A percentile compares a stretch with the other conserved stretches of the same genome.
Conservation (phyloP, 2,329 filamentous ascomycete genomes). For the Trichoderma sp. region DNA sequence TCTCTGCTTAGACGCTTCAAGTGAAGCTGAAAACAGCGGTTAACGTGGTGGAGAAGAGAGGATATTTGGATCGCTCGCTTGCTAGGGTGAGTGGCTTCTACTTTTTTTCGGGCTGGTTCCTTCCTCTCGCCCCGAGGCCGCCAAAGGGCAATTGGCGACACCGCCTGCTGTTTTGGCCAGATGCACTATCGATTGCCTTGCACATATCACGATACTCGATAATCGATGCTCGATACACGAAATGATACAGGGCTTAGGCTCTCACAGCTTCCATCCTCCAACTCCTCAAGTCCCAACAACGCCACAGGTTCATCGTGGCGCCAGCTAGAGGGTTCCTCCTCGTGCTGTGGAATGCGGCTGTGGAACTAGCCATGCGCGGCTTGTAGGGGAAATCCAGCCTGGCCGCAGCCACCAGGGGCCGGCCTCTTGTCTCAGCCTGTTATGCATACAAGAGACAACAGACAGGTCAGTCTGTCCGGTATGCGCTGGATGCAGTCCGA, state of each 20-base stretch:
- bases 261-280: not conserved
- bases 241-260: not conserved
- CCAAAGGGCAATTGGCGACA: not conserved
- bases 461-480: not conserved
- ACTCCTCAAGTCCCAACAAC: not conserved
- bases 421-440: constrained; percentile 9
- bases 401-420: constrained; percentile 11
- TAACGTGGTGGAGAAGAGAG: not conserved
- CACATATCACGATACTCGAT: not conserved
- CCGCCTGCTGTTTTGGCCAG: constrained; percentile 19
- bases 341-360: not conserved
- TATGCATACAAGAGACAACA: not conserved
- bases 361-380: not conserved
- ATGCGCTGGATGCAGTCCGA: not conserved
- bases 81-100: not conserved
- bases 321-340: not conserved
- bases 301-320: not conserved
- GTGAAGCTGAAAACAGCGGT: not conserved
- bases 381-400: not conserved
- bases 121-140: not conserved
- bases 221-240: not conserved
- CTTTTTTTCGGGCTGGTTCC: not conserved
- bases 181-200: not conserved
- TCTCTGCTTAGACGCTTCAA: not conserved
- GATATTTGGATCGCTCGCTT: constrained; percentile 6